phyloP scores from a whole-genome alignment of 805 yeast genomes.

The Cyberlindnera bimundalis region DNA sequence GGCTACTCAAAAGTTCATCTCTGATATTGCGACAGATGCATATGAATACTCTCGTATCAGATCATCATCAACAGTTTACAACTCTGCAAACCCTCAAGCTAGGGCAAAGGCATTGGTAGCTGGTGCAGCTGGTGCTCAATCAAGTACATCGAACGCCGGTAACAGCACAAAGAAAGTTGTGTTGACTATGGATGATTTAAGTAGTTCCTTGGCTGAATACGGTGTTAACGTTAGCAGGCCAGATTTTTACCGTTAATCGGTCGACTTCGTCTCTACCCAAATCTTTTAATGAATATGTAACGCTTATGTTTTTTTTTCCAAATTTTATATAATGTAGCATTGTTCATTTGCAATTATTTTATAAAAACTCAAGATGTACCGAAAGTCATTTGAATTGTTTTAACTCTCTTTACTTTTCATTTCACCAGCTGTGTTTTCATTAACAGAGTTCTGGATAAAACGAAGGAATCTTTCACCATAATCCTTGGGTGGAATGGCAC shows the following conservation, averaged over 20 bases:
- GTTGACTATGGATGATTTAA: constrained; percentile 87
- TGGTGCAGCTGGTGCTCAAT: constrained; percentile 48
- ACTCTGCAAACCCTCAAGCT: constrained; percentile 80
- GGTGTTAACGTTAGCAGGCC: constrained; percentile 89
- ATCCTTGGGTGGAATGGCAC: constrained; percentile 88
- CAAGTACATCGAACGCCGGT: constrained; percentile 28
- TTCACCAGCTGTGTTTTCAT: constrained; percentile 25
- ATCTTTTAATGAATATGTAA: too few relatives aligned
- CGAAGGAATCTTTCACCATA: constrained; percentile 83
- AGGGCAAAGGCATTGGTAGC: constrained; percentile 76
- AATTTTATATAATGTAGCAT: too few relatives aligned
- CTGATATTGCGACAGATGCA: constrained; percentile 95
- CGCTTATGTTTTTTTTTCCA: too few relatives aligned
- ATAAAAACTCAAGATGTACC: too few relatives aligned
- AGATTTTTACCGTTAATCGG: constrained; percentile 86
- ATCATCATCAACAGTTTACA: constrained; percentile 82
- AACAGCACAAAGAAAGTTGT: constrained; percentile 73
- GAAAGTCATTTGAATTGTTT: too few relatives aligned
- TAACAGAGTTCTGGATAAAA: constrained; percentile 52
- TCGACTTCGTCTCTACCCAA: background rate
- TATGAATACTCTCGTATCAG: constrained; percentile 93
- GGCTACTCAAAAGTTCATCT: constrained; percentile 93
- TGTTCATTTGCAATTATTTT: too few relatives aligned
- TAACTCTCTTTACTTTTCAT: constrained; percentile 8
- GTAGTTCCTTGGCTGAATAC: constrained; percentile 90